Evolutionary conservation across 2,329 filamentous ascomycete species (phyloP).

Genomic region (Fusarium buxicola): DNA sequence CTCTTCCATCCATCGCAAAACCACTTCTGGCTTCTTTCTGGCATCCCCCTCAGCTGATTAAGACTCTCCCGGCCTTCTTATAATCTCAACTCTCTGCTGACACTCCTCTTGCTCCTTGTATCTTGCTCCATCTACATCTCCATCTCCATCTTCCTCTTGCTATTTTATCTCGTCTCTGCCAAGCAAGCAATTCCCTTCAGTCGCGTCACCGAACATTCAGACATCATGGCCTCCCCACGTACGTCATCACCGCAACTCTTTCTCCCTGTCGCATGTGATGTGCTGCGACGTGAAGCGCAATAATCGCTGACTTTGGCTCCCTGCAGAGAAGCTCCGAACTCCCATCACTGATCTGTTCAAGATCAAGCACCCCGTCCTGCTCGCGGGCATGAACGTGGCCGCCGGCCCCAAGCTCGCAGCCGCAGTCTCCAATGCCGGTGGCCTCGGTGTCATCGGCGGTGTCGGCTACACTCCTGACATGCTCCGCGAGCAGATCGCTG

Average conservation of each 20-base stretch:
- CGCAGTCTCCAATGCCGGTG: slow-evolving; percentile 96
- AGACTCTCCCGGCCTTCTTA: slow-evolving; percentile 27
- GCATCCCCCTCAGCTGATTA: slow-evolving; percentile 39
- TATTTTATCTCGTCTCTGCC: not conserved
- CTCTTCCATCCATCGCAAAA: slow-evolving; percentile 16
- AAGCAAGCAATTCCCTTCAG: slow-evolving; percentile 30
- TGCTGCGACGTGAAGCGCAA: slow-evolving; percentile 5
- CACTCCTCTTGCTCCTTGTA: slow-evolving; percentile 7
- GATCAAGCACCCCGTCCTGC: slow-evolving; percentile 95
- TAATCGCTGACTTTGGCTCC: slow-evolving; percentile 24
- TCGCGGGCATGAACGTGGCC: slow-evolving; percentile 99
- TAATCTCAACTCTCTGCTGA: slow-evolving; percentile 25
- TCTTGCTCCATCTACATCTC: slow-evolving; percentile 2
- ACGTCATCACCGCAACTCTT: slow-evolving; percentile 55
- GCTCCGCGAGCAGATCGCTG: slow-evolving; percentile 92
- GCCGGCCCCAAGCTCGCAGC: slow-evolving; percentile 96
- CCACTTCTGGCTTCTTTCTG: slow-evolving; percentile 19
- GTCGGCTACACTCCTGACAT: slow-evolving; percentile 97
- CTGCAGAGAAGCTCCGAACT: slow-evolving; percentile 76
- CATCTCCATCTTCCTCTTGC: not conserved
- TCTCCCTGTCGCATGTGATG: slow-evolving; percentile 8
- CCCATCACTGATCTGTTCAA: slow-evolving; percentile 94
- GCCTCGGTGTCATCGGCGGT: slow-evolving; percentile 95
- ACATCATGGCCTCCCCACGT: slow-evolving; percentile 83
- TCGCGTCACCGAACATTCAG: slow-evolving; percentile 26